Percentiles rank a stretch among this genome's conserved stretches.
These are phyloP conservation scores for Globomyces pollinis-pini DNA, from an alignment of 192 early-diverging fungal species.

Conservation along the genomic window DNA sequence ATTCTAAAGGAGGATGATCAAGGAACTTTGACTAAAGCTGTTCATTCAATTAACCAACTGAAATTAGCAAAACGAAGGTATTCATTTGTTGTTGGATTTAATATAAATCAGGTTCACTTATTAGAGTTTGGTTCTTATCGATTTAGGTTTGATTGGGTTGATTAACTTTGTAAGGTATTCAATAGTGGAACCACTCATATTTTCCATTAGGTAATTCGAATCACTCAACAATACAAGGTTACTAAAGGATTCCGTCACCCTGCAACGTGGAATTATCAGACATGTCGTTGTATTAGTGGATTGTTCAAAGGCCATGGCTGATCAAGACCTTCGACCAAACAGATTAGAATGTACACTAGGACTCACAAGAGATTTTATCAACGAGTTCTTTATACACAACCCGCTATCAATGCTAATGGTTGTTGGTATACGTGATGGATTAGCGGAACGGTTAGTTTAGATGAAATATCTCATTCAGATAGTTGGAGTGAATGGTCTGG, in stretches of 20 bases:
- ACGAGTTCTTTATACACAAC: constrained; percentile 95
- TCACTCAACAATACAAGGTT: not conserved
- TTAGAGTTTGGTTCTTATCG: no score
- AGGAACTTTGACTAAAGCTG: constrained; percentile 69
- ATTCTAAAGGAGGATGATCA: constrained; percentile 79
- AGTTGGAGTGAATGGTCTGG: constrained; percentile 66
- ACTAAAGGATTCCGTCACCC: constrained; percentile 14
- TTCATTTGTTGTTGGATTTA: no score
- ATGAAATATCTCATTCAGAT: no score
- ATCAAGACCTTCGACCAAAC: constrained; percentile 76
- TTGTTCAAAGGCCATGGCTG: constrained; percentile 54
- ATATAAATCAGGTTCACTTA: no score
- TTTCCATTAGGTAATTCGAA: not conserved
- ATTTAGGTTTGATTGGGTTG: not conserved
- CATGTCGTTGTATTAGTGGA: constrained; percentile 4
- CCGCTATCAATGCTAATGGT: constrained; percentile 84
- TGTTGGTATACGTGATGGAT: constrained; percentile 73
- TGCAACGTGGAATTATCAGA: constrained; percentile 38
- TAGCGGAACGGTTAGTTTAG: constrained; percentile 80
- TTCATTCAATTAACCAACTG: constrained; percentile 66
- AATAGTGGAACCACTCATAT: no score
- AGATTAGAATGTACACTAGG: constrained; percentile 66
- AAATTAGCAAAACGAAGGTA: constrained; percentile 43
- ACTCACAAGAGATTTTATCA: constrained; percentile 61
- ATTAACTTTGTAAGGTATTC: no score